Evolutionary conservation across 2,329 filamentous ascomycete species (phyloP), one percentile per base, ranked within the genome.

Genomic region (Aspergillus spinulosporus): DNA sequence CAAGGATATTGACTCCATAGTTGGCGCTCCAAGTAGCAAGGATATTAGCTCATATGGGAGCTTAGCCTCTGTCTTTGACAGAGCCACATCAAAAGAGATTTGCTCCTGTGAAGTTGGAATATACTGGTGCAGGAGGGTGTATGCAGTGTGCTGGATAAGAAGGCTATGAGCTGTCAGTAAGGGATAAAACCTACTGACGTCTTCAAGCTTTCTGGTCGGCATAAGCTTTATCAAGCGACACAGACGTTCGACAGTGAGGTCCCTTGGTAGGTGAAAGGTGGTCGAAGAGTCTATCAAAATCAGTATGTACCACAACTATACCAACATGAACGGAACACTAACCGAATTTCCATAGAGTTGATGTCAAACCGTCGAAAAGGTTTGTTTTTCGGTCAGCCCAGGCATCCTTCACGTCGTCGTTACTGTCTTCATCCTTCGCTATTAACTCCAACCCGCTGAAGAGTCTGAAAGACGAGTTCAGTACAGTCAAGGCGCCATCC

Each of bases 1-100:
- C 46, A 89, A 85, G 0, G 82, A 79, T 45, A 91, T 83, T 9
- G 80, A 79, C n/a, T 88, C 83, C 2, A 89, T 78, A 0, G 86
- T 86, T 0, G 93, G 90, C 0, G 88, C 82, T 59, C 95, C 89
- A 0, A 95, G 81, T 11, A 97, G 80, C 1, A 97, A 80, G 0
- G 91, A 95, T 0, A 97, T 73, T 0, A 97, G 79, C 72, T 97
- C 92, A 58, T 92, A 88, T 0, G 94, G 92, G 1, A 99, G 79
- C 49, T 82, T 84, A 5, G 88, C 90, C 45, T 82, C 66, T 36
- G 74, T 70, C 58, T 77, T 76, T 1, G 78, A 79, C 34, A 82
- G 63, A 1, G 84, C 85, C 42, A 84, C 82, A 60, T 96, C 88
- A 32, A 97, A 80, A 0, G 92, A 94, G 1, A 93, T 79, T 55